Percentiles rank a stretch among this genome's conserved stretches.
phyloP scores from a whole-genome alignment of 306 rosid genomes.

The Albizia julibrissin region DNA sequence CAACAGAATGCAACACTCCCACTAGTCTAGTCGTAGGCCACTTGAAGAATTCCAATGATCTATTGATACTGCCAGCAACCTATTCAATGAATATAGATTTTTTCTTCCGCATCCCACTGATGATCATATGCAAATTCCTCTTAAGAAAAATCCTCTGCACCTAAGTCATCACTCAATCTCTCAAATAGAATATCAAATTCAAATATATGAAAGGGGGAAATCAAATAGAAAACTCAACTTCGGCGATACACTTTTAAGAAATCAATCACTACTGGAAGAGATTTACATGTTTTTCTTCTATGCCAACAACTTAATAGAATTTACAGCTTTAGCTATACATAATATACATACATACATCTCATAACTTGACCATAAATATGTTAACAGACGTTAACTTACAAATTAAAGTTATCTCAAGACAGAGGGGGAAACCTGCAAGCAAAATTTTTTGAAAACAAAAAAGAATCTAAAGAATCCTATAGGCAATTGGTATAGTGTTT shows the following conservation, averaged over 20 bases:
- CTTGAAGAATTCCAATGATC: background rate
- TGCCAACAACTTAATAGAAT: background rate
- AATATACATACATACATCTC: constrained; percentile 21
- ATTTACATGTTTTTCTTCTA: background rate
- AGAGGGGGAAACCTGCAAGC: background rate
- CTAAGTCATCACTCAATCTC: background rate
- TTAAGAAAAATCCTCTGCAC: background rate
- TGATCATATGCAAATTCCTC: background rate
- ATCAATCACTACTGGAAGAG: background rate
- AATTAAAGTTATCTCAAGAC: background rate
- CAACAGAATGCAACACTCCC: background rate
- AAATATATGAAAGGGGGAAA: background rate
- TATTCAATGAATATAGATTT: background rate
- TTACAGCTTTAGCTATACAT: constrained; percentile 37
- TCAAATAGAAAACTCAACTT: background rate
- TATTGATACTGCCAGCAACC: background rate
- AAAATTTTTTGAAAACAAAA: constrained; percentile 9
- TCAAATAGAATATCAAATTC: background rate
- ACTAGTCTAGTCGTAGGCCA: background rate
- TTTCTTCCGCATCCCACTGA: background rate
- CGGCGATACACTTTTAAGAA: constrained; percentile 23
- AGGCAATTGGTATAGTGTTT: background rate
- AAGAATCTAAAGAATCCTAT: constrained; percentile 19
- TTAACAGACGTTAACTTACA: background rate
- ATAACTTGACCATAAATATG: constrained; percentile 26